Percentiles rank a stretch among this genome's conserved stretches.
Evolutionary conservation across 148 eudicot species (phyloP).

Genomic region (Vaccinium macrocarpon): DNA sequence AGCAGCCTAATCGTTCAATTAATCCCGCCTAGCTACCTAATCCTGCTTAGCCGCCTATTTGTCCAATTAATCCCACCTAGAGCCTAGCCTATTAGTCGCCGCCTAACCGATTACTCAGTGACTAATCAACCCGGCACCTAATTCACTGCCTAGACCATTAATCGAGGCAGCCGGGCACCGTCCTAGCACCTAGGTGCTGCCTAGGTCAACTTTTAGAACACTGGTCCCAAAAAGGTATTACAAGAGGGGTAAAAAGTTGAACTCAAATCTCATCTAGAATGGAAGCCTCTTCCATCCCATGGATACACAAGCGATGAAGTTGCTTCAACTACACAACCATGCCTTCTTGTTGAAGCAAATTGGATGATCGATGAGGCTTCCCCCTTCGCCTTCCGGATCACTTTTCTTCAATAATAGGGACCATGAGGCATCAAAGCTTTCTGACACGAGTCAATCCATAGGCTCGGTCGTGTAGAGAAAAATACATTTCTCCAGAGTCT

Average conservation of each 20-base stretch:
- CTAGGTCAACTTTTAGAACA: no score
- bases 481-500: neutral
- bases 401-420: neutral
- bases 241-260: neutral
- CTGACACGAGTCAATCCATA: neutral
- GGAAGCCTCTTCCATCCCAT: neutral
- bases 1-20: no score
- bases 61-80: no score
- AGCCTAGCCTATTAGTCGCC: no score
- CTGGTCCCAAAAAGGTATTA: neutral
- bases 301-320: neutral
- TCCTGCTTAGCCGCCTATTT: no score
- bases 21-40: no score
- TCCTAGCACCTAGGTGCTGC: no score
- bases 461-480: neutral
- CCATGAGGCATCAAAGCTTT: neutral
- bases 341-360: slow-evolving; percentile 1
- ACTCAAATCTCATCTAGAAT: neutral
- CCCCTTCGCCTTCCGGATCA: neutral
- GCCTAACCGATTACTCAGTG: no score
- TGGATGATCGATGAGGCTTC: neutral
- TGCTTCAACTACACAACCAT: neutral
- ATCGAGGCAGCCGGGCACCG: no score
- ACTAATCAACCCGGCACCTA: no score
- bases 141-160: no score